Base-by-base conservation (phyloP, 148 eudicot species). In the Vaccinium vitisidaea region DNA sequence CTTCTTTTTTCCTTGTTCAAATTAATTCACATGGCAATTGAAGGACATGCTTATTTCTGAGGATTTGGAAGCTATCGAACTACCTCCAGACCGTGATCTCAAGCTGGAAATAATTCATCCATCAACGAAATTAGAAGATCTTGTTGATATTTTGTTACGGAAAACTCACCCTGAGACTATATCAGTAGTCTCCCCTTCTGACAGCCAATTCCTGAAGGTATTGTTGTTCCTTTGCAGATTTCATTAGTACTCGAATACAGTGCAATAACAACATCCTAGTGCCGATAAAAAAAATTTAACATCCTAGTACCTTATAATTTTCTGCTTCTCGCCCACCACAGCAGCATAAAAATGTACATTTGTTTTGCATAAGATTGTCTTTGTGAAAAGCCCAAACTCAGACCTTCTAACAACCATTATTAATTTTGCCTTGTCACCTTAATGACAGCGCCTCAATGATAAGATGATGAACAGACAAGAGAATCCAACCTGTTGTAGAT, bases 11-110 rank as follows among this genome's bases (percentile, higher is more conserved):
- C 36, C 49, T 82, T 55, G 50, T 58, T 49, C 75, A 55, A 25
- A 48, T 48, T 30, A 1, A 5, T 79, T 53, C 23, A 11, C 30
- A 23, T 85, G 53, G n/a, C 79, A 76, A 85, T 83, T 89, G 82
- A 59, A 89, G 91, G 82, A 43, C 84, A 70, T 87, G 84, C 83
- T 80, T 78, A 46, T 89, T 61, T 70, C 71, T 75, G 91, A 89
- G 79, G 89, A 86, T 49, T 80, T 88, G 82, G 61, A 9, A 48
- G 75, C 76, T 84, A 83, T 83, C 8, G 75, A 21, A 27, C 83
- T 82, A 19, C 32, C 27, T 30, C 39, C 63, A 27, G 73, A 11
- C 7, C 11, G 43, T n/a, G 27, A 74, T 59, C 67, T 53, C 80
- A 87, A 86, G 82, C 52, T 89, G 58, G 87, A 87, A 61, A 76